phyloP scores from a whole-genome alignment of 805 yeast genomes.

The Zygotorulaspora chibaensis region DNA sequence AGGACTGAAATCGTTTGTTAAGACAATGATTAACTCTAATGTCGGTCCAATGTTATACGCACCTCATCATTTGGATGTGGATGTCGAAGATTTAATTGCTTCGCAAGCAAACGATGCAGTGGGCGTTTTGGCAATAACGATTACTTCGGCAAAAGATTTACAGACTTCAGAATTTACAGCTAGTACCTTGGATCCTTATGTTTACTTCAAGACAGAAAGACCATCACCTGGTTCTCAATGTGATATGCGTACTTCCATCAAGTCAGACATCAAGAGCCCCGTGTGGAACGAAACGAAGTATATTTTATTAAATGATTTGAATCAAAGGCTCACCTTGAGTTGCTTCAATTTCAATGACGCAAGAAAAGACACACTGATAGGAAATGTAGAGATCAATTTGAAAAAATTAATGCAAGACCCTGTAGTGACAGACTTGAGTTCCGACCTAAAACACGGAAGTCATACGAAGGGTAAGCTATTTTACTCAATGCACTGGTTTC shows the following conservation, averaged over 20 bases:
- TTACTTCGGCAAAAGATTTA: slow-evolving; percentile 49
- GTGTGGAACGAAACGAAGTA: slow-evolving; percentile 64
- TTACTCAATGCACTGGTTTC: slow-evolving; percentile 48
- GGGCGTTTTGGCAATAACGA: slow-evolving; percentile 63
- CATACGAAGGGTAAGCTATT: slow-evolving; percentile 54
- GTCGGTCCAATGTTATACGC: slow-evolving; percentile 78
- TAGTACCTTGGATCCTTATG: slow-evolving; percentile 56
- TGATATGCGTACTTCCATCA: slow-evolving; percentile 49
- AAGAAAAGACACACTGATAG: slow-evolving; percentile 51
- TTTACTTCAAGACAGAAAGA: slow-evolving; percentile 44
- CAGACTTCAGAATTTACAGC: slow-evolving; percentile 39
- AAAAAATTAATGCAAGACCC: slow-evolving; percentile 55
- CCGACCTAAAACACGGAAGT: slow-evolving; percentile 38
- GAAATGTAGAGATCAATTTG: slow-evolving; percentile 51
- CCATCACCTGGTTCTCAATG: slow-evolving; percentile 42
- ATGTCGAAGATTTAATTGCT: slow-evolving; percentile 67
- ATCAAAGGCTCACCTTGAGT: slow-evolving; percentile 52
- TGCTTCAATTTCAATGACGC: slow-evolving; percentile 53
- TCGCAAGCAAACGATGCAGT: slow-evolving; percentile 60
- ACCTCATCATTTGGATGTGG: slow-evolving; percentile 72
- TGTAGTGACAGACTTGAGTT: slow-evolving; percentile 21
- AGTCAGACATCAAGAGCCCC: slow-evolving; percentile 53
- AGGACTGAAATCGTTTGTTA: slow-evolving; percentile 70
- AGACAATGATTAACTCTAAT: slow-evolving; percentile 60
- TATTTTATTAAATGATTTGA: slow-evolving; percentile 52